Evolutionary conservation across 2,329 filamentous ascomycete species (phyloP).

Genomic region (Orbilia javanica): DNA sequence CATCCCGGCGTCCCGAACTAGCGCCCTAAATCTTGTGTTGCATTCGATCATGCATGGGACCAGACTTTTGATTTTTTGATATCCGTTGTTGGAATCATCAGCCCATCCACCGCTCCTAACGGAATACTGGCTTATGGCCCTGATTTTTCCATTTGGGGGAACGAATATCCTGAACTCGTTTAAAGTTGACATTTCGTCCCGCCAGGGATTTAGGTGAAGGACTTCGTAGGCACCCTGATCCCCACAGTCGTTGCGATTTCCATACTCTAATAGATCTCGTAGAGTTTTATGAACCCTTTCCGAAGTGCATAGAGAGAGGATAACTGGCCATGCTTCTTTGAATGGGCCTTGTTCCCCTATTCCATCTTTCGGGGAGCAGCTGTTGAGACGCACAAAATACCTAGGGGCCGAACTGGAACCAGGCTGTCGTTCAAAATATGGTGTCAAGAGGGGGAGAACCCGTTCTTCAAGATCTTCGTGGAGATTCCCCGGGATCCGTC

Average conservation of each 20-base stretch:
- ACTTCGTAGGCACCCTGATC: not conserved
- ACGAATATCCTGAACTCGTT: conserved; percentile 34
- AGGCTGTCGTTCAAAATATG: not conserved
- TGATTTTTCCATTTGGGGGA: conserved; percentile 19
- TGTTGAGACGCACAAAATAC: conserved; percentile 29
- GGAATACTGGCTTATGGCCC: conserved; percentile 28
- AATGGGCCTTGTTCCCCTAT: conserved; percentile 13
- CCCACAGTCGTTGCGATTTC: not conserved
- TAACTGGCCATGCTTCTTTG: not conserved
- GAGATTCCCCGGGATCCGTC: conserved; percentile 6
- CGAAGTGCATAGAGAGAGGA: conserved; percentile 1
- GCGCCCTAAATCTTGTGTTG: conserved; percentile 14
- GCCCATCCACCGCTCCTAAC: conserved; percentile 22
- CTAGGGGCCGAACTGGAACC: not conserved
- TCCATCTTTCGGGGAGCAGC: conserved; percentile 32
- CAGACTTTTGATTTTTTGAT: conserved; percentile 13
- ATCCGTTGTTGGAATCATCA: not conserved
- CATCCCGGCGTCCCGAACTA: not conserved
- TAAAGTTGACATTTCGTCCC: conserved; percentile 23
- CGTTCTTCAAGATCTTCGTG: conserved; percentile 12
- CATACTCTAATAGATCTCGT: conserved; percentile 4
- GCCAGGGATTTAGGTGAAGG: conserved; percentile 26
- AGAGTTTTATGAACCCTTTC: not conserved
- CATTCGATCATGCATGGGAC: conserved; percentile 16
- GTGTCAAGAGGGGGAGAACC: not conserved